Evolutionary conservation across 129 eudicot genomes (phyloP).

Genomic region (Tanacetum coccineum): DNA sequence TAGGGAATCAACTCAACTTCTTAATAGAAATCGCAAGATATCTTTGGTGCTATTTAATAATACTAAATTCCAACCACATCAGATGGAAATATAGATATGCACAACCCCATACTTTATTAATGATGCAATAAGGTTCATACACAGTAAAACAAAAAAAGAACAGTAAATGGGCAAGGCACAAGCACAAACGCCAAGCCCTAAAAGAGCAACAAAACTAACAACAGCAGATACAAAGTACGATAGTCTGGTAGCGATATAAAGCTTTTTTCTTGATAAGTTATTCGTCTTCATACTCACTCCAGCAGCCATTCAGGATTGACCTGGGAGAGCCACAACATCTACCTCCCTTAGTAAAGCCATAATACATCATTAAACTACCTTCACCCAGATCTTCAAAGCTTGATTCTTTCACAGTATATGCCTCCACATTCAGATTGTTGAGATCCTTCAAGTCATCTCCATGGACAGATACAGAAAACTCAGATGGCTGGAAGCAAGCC

Average conservation of each 20-base stretch:
- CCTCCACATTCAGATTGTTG: slow-evolving; percentile 22
- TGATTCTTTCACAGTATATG: slow-evolving; percentile 42
- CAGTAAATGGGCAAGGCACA: neutral
- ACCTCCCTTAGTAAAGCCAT: slow-evolving; percentile 26
- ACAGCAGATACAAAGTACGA: neutral
- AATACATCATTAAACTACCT: slow-evolving; percentile 47
- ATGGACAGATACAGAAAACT: slow-evolving; percentile 64
- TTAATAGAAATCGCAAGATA: no score
- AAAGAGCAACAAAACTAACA: slow-evolving; percentile 3
- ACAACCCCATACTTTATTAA: slow-evolving; percentile 21
- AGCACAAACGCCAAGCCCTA: slow-evolving; percentile 7
- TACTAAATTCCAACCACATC: slow-evolving; percentile 5
- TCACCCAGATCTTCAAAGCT: slow-evolving; percentile 47
- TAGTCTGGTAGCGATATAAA: neutral
- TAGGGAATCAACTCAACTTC: no score
- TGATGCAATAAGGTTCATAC: slow-evolving; percentile 35
- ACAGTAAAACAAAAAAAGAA: neutral
- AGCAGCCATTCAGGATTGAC: slow-evolving; percentile 49
- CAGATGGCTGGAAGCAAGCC: slow-evolving; percentile 61
- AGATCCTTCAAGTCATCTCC: slow-evolving; percentile 23
- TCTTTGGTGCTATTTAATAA: no score
- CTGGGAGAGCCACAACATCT: slow-evolving; percentile 47
- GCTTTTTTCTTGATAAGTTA: slow-evolving; percentile 24
- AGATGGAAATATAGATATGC: slow-evolving; percentile 26
- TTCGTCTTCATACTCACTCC: slow-evolving; percentile 70